Conservation (phyloP, 768 basidiomycete species). For the Chalciporus pseudorubinellus region DNA sequence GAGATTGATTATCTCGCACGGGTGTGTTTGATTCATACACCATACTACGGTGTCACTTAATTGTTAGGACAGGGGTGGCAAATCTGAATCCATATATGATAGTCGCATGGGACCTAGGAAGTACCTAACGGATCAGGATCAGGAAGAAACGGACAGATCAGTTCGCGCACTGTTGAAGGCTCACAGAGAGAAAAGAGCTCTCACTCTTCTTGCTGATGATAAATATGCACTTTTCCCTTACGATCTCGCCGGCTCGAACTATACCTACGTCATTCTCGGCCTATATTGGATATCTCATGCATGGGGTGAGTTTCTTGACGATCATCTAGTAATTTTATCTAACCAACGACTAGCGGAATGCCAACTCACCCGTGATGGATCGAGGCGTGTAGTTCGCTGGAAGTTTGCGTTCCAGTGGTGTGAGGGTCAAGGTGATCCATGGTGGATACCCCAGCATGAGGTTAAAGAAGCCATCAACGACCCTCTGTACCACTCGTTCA, state of each 20-base stretch:
- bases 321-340: constrained; percentile 8
- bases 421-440: constrained; percentile 58
- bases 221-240: constrained; percentile 73
- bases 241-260: constrained; percentile 49
- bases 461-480: neutral
- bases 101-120: constrained; percentile 38
- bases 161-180: constrained; percentile 66
- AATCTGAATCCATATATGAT: constrained; percentile 54
- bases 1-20: constrained; percentile 78
- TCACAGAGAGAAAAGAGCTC: constrained; percentile 50
- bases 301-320: constrained; percentile 36
- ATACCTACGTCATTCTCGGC: constrained; percentile 50
- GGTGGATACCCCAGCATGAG: constrained; percentile 39
- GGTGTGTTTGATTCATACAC: constrained; percentile 43
- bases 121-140: constrained; percentile 55
- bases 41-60: neutral
- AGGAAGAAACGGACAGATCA: constrained; percentile 65
- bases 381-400: constrained; percentile 62
- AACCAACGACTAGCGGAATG: constrained; percentile 49
- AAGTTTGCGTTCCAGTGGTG: constrained; percentile 89
- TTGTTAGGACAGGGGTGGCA: constrained; percentile 55
- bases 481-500: neutral
- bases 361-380: constrained; percentile 47
- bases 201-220: constrained; percentile 73
- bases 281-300: constrained; percentile 69